phyloP scores from a whole-genome alignment of 2,329 filamentous ascomycete genomes.

The Ophiostoma pallidulum region DNA sequence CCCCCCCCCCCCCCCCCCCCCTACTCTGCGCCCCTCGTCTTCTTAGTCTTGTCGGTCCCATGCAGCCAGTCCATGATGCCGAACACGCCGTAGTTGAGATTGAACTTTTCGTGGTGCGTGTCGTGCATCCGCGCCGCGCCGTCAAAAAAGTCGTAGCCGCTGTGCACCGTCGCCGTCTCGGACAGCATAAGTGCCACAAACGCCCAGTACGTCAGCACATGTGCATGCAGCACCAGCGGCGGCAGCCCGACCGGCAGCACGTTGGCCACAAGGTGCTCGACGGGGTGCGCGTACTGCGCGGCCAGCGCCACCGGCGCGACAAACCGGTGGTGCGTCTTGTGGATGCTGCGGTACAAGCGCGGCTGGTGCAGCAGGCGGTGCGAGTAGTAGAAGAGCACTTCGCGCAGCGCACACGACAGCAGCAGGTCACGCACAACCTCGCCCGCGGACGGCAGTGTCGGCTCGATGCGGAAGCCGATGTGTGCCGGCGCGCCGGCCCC shows the following conservation, averaged over 20 bases:
- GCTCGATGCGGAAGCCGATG: constrained; percentile 30
- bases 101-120: constrained; percentile 47
- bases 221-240: constrained; percentile 34
- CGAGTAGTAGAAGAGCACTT: constrained; percentile 45
- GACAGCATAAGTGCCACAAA: constrained; percentile 40
- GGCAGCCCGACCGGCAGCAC: constrained; percentile 42
- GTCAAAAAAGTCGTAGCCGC: constrained; percentile 45
- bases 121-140: constrained; percentile 43
- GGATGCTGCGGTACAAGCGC: constrained; percentile 38
- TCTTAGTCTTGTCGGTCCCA: constrained; percentile 29
- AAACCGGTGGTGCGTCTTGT: constrained; percentile 49
- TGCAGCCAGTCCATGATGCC: constrained; percentile 47
- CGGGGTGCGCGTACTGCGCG: constrained; percentile 46
- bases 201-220: constrained; percentile 43
- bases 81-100: constrained; percentile 43
- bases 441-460: constrained; percentile 26
- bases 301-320: constrained; percentile 45
- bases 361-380: constrained; percentile 45
- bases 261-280: constrained; percentile 48
- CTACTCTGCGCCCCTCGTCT: neutral
- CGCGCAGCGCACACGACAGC: constrained; percentile 34
- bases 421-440: constrained; percentile 33
- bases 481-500: constrained; percentile 12
- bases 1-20: neutral
- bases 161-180: constrained; percentile 46